These are phyloP conservation scores for Apiospora saccharicola DNA, from an alignment of 2,329 filamentous ascomycete species.

Conservation along the genomic window DNA sequence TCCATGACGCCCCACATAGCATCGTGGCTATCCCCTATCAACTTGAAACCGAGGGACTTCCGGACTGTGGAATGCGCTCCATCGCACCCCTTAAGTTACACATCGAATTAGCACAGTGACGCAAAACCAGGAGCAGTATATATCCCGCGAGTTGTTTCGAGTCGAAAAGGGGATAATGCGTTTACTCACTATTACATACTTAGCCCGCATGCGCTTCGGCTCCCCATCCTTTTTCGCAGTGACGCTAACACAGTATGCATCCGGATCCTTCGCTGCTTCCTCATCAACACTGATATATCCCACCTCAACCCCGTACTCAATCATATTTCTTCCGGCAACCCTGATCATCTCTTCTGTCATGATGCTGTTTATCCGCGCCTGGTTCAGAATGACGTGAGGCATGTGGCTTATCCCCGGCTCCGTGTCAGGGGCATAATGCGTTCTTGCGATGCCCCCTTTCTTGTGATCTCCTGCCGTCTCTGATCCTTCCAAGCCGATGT, in stretches of 20 bases:
- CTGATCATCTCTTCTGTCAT: conserved; percentile 60
- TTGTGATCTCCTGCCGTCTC: background rate
- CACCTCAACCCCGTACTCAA: conserved; percentile 64
- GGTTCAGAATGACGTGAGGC: conserved; percentile 64
- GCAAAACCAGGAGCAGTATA: background rate
- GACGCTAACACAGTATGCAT: conserved; percentile 54
- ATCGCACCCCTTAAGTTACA: conserved; percentile 48
- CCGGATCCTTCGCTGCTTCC: conserved; percentile 42
- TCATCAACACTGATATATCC: conserved; percentile 58
- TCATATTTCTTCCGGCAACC: conserved; percentile 46
- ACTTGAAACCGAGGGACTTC: conserved; percentile 58
- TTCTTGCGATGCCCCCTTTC: conserved; percentile 50
- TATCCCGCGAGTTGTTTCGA: background rate
- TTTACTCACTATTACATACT: conserved; percentile 58
- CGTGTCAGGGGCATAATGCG: conserved; percentile 60
- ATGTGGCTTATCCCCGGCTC: conserved; percentile 59
- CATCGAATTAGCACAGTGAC: background rate
- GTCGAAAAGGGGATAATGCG: background rate
- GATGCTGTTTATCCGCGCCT: conserved; percentile 61
- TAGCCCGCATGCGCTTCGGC: conserved; percentile 51
- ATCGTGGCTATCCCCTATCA: conserved; percentile 55
- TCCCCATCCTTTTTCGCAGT: conserved; percentile 50
- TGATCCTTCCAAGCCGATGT: background rate
- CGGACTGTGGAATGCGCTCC: conserved; percentile 61
- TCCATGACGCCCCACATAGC: conserved; percentile 52